Percentiles rank a stretch among this genome's conserved stretches.
Conservation (phyloP, 805 yeast species). For the Spathaspora passalidarum region DNA sequence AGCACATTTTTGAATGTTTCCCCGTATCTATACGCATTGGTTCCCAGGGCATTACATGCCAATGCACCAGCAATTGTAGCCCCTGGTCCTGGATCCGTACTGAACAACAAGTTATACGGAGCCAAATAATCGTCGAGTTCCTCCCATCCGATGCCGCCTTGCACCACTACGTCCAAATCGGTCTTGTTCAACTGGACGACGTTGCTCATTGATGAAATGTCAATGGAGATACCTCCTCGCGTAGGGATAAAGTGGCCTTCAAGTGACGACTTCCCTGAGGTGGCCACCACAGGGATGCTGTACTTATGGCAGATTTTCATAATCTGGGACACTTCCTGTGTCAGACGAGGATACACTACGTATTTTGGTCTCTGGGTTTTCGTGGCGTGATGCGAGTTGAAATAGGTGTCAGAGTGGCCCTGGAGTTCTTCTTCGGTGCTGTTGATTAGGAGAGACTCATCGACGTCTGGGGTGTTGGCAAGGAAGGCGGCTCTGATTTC, state of each 20-base stretch:
- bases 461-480: conserved; percentile 12
- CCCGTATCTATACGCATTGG: conserved; percentile 76
- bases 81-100: conserved; percentile 78
- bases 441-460: conserved; percentile 18
- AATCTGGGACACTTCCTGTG: conserved; percentile 64
- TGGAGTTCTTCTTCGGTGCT: conserved; percentile 20
- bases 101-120: conserved; percentile 51
- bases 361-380: conserved; percentile 30
- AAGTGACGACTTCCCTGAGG: conserved; percentile 72
- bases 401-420: conserved; percentile 31
- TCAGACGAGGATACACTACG: conserved; percentile 59
- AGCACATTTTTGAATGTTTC: conserved; percentile 75
- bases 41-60: conserved; percentile 76
- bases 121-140: conserved; percentile 45
- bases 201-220: conserved; percentile 57
- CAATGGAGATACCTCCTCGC: conserved; percentile 59
- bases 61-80: conserved; percentile 80
- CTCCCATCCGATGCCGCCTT: conserved; percentile 82
- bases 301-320: conserved; percentile 60
- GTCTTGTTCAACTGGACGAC: conserved; percentile 54
- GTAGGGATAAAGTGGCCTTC: conserved; percentile 82
- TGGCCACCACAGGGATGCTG: conserved; percentile 71
- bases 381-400: conserved; percentile 32
- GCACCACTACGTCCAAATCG: conserved; percentile 71
- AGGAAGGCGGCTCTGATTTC: conserved; percentile 17